Evolutionary conservation across 2,329 filamentous ascomycete genomes (phyloP).

Genomic region (Myrmaecium sp.): DNA sequence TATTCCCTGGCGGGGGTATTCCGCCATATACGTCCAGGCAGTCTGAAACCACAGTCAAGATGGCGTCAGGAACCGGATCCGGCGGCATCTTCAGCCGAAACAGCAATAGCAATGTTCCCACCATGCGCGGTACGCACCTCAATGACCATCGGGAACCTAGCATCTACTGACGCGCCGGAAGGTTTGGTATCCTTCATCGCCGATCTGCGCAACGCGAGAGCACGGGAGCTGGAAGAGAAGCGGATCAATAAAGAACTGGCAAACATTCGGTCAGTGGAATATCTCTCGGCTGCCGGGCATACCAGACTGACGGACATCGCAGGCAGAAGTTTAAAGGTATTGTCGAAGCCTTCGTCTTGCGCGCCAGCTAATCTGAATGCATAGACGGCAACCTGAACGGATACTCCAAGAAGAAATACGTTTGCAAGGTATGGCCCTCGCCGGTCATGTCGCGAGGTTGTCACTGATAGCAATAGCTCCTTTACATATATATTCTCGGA

Average conservation of each 20-base stretch:
- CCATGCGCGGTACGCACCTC: constrained; percentile 22
- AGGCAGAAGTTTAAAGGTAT: constrained; percentile 84
- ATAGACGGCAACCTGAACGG: constrained; percentile 74
- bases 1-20: constrained; percentile 15
- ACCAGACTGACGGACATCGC: constrained; percentile 12
- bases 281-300: constrained; percentile 3
- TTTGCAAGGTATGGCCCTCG: constrained; percentile 69
- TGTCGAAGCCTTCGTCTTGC: constrained; percentile 1
- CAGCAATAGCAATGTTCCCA: constrained; percentile 22
- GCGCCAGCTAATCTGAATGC: constrained; percentile 6
- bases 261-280: constrained; percentile 58
- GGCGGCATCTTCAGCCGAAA: constrained; percentile 24
- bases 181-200: constrained; percentile 97
- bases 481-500: constrained; percentile 97
- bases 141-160: no score
- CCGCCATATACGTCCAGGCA: constrained; percentile 12
- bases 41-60: constrained; percentile 11
- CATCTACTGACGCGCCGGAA: constrained; percentile 11
- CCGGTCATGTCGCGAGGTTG: neutral
- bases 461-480: no score
- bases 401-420: constrained; percentile 99
- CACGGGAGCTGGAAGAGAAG: constrained; percentile 93
- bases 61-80: constrained; percentile 20
- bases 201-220: constrained; percentile 84
- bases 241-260: constrained; percentile 98